Evolutionary conservation across 805 yeast species (phyloP).

Genomic region (Candida sanyiensis): DNA sequence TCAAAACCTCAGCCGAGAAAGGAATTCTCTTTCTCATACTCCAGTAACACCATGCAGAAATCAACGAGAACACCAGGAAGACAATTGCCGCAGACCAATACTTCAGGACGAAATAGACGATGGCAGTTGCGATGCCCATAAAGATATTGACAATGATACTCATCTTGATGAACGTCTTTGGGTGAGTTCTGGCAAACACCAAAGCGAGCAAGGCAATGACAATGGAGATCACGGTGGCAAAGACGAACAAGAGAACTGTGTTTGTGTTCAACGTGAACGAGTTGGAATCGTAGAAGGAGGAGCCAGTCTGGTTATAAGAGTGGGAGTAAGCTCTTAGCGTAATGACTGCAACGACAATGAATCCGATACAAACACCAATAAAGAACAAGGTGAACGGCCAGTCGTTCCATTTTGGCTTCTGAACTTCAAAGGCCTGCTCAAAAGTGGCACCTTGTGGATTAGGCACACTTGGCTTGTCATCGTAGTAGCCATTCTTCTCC

Average conservation of each 20-base stretch:
- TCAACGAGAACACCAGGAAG: conserved; percentile 56
- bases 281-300: conserved; percentile 50
- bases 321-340: conserved; percentile 58
- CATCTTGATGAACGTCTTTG: conserved; percentile 59
- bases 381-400: conserved; percentile 60
- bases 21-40: conserved; percentile 65
- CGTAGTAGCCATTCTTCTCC: conserved; percentile 10
- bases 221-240: conserved; percentile 55
- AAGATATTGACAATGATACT: conserved; percentile 64
- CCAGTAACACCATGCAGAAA: conserved; percentile 71
- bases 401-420: conserved; percentile 63
- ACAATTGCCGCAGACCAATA: conserved; percentile 82
- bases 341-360: conserved; percentile 63
- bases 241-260: conserved; percentile 64
- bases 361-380: conserved; percentile 50
- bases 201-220: conserved; percentile 53
- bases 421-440: conserved; percentile 64
- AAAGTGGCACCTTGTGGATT: conserved; percentile 41
- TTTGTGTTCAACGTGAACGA: conserved; percentile 68
- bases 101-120: conserved; percentile 59
- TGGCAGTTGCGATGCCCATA: conserved; percentile 69
- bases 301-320: conserved; percentile 51
- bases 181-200: conserved; percentile 55
- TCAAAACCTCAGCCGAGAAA: conserved; percentile 62
- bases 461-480: conserved; percentile 32